Base-by-base conservation (phyloP, 2,329 filamentous ascomycete genomes). In the Sporothrix pseudoabietina region DNA sequence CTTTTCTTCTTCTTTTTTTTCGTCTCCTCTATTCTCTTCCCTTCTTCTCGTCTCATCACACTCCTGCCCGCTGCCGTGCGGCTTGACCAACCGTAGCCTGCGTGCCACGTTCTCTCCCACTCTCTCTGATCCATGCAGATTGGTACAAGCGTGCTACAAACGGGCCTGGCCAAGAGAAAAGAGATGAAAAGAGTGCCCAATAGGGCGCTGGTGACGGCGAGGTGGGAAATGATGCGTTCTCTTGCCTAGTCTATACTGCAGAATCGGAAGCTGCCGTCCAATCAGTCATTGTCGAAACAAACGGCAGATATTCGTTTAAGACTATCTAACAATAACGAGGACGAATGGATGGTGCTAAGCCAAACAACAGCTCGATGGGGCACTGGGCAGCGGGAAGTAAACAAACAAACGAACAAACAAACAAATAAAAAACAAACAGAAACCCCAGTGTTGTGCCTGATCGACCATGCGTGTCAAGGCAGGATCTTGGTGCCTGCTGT, bases 211-310 rank as follows among this genome's bases (percentile, higher is more conserved):
- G 22, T 14, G 35, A 44, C 3, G 35, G 19, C 32, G 44, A 63
- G n/a, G 63, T 39, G 61, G 61, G 16, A 68, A 68, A 68, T 68
- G 65, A 52, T 35, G 65, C 35, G 65, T n/a, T 47, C 49, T 12
- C 22, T 52, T 52, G 44, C 10, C 65, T 19, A 26, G 26, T 26
- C 26, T 26, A 26, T 26, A 30, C 61, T 44, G n/a, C 61, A 47
- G 39, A 66, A 66, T n/a, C 5, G 39, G 61, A 66, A 22, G n/a
- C 14, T 66, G 39, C 19, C 22, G 9, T 66, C 61, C 61, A 66
- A 66, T 66, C 61, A 66, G 12, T 30, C n/a, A 12, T 12, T 12
- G 8, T 19, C 22, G 16, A 44, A 65, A 65, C 39, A 65, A 44
- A 26, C 39, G 22, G 12, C 12, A 7, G 39, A 9, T 39, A 66